These are phyloP conservation scores for Cordyceps cicadae DNA, from an alignment of 2,329 filamentous ascomycete species.

Conservation along the genomic window DNA sequence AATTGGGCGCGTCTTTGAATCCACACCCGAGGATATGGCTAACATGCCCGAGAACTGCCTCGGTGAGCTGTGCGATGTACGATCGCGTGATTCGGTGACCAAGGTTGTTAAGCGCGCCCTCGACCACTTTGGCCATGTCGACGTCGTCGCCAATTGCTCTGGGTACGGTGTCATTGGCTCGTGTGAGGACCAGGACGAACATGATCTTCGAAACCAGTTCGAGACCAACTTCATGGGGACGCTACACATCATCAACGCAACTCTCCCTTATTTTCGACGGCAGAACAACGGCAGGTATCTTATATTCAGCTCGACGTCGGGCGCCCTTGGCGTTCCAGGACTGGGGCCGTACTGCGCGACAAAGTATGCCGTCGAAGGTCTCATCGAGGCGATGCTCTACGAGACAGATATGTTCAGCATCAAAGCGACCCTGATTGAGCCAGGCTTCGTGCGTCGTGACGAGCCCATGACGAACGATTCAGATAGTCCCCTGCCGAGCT, in stretches of 20 bases:
- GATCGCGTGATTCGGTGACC: slow-evolving; percentile 68
- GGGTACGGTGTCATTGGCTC: slow-evolving; percentile 93
- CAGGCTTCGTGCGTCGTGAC: slow-evolving; percentile 79
- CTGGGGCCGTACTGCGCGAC: slow-evolving; percentile 92
- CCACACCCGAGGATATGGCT: slow-evolving; percentile 62
- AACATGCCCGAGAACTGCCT: slow-evolving; percentile 65
- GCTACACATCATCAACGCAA: slow-evolving; percentile 83
- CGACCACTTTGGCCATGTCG: slow-evolving; percentile 68
- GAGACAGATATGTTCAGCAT: slow-evolving; percentile 88
- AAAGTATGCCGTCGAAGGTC: slow-evolving; percentile 91
- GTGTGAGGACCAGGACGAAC: slow-evolving; percentile 93
- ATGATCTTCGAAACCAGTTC: slow-evolving; percentile 91
- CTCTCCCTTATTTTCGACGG: slow-evolving; percentile 76
- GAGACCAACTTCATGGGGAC: slow-evolving; percentile 97
- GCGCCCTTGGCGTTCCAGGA: slow-evolving; percentile 87
- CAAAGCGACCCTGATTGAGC: slow-evolving; percentile 87
- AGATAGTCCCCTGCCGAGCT: slow-evolving; percentile 60
- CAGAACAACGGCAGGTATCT: slow-evolving; percentile 73
- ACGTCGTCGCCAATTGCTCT: slow-evolving; percentile 87
- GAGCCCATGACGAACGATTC: slow-evolving; percentile 50
- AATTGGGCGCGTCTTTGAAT: slow-evolving; percentile 76
- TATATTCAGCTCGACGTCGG: slow-evolving; percentile 89
- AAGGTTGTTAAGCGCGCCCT: slow-evolving; percentile 63
- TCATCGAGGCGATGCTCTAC: slow-evolving; percentile 95
- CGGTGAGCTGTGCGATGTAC: slow-evolving; percentile 81